Evolutionary conservation across 352 stramenopile genomes (phyloP).

Genomic region (Globisporangium cederbergense): DNA sequence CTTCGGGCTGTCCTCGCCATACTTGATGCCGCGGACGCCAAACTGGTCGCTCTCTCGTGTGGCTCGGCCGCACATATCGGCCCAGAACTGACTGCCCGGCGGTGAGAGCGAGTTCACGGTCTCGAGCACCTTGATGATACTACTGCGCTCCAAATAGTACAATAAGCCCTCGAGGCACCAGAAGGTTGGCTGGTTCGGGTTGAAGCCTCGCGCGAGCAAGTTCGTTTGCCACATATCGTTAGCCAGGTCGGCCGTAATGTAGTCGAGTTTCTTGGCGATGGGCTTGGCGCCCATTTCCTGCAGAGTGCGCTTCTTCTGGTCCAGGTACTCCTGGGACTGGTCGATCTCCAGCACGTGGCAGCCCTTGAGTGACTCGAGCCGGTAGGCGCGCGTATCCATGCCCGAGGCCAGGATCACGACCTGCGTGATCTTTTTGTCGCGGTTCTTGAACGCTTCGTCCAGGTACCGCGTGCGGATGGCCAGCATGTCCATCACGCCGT

Average conservation of each 20-base stretch:
- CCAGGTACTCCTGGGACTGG: constrained; percentile 11
- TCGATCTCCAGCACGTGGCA: constrained; percentile 22
- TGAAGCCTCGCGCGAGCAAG: constrained; percentile 11
- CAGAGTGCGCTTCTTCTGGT: constrained; percentile 16
- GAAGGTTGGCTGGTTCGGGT: constrained; percentile 16
- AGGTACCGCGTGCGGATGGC: constrained; percentile 24
- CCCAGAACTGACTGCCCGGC: constrained; percentile 19
- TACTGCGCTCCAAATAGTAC: constrained; percentile 19
- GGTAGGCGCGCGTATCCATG: constrained; percentile 21
- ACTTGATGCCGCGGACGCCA: constrained; percentile 14
- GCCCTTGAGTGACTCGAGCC: constrained; percentile 15
- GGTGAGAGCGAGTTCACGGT: constrained; percentile 19
- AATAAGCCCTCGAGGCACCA: constrained; percentile 23
- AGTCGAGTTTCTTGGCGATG: constrained; percentile 15
- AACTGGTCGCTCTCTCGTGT: constrained; percentile 4
- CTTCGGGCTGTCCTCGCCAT: constrained; percentile 16
- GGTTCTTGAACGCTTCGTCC: constrained; percentile 16
- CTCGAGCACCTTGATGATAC: constrained; percentile 21
- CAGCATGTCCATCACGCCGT: constrained; percentile 10
- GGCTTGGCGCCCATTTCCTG: not conserved
- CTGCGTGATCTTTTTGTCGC: constrained; percentile 13
- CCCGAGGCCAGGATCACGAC: constrained; percentile 20
- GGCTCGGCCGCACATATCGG: constrained; percentile 19
- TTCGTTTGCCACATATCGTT: constrained; percentile 18
- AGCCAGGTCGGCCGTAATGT: constrained; percentile 17